Evolutionary conservation across 1,139 yeast species (phyloP).

Genomic region (Hemisphaericaspora xylanilytica): DNA sequence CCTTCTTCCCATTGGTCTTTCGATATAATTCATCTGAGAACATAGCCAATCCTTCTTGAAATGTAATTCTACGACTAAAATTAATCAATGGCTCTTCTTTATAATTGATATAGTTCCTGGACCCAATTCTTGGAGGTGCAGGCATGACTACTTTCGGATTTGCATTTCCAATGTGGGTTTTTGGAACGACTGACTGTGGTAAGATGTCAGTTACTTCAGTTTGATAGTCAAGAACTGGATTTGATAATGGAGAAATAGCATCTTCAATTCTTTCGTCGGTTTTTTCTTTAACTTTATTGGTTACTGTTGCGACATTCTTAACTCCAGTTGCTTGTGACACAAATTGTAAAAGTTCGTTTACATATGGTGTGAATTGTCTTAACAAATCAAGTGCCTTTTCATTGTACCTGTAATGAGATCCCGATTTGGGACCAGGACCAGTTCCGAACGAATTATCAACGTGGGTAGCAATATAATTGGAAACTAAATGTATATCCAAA

Average conservation of each 20-base stretch:
- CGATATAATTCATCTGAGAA: conserved; percentile 17
- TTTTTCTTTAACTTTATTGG: conserved; percentile 6
- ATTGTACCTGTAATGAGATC: conserved; percentile 33
- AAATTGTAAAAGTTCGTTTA: conserved; percentile 21
- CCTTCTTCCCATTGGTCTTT: conserved; percentile 23
- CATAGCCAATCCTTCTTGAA: conserved; percentile 19
- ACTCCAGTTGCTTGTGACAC: conserved; percentile 10
- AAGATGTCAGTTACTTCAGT: background rate
- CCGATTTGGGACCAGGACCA: conserved; percentile 18
- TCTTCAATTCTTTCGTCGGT: conserved; percentile 18
- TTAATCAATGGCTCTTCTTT: conserved; percentile 31
- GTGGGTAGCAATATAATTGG: conserved; percentile 12
- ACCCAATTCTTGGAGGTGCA: conserved; percentile 28
- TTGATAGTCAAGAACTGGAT: background rate
- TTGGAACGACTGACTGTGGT: conserved; percentile 16
- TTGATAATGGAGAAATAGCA: conserved; percentile 5
- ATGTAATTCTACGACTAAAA: conserved; percentile 25
- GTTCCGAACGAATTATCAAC: conserved; percentile 31
- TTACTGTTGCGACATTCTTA: conserved; percentile 7
- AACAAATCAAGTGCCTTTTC: conserved; percentile 14
- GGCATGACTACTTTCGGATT: conserved; percentile 37
- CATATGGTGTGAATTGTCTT: conserved; percentile 24
- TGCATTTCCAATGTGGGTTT: conserved; percentile 12
- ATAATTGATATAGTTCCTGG: conserved; percentile 23
- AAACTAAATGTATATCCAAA: conserved; percentile 20